Evolutionary conservation across 345 rosid species (phyloP).

Genomic region (Geranium brycei): DNA sequence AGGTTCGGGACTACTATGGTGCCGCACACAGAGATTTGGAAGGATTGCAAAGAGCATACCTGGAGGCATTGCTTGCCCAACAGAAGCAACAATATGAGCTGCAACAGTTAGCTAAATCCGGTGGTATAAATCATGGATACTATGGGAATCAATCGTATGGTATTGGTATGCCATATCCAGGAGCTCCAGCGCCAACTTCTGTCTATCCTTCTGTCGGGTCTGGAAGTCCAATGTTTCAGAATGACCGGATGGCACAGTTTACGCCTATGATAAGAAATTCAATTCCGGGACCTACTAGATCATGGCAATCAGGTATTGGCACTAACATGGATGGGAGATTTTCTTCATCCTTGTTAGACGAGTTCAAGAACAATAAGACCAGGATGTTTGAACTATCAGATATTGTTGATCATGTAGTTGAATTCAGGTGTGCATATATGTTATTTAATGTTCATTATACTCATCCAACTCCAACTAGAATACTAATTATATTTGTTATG

Average conservation of each 20-base stretch:
- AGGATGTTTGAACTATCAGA: slow-evolving; percentile 65
- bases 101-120: slow-evolving; percentile 31
- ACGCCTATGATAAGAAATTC: slow-evolving; percentile 48
- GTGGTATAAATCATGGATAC: slow-evolving; percentile 33
- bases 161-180: slow-evolving; percentile 31
- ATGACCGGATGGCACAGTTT: slow-evolving; percentile 36
- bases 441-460: slow-evolving; percentile 9
- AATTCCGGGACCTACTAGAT: slow-evolving; percentile 32
- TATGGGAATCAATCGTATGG: slow-evolving; percentile 44
- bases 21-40: slow-evolving; percentile 32
- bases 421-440: slow-evolving; percentile 52
- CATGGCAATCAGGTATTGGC: slow-evolving; percentile 50
- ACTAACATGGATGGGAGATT: slow-evolving; percentile 36
- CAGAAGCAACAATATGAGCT: slow-evolving; percentile 52
- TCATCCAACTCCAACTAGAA: slow-evolving; percentile 1
- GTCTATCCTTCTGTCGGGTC: slow-evolving; percentile 38
- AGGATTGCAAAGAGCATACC: slow-evolving; percentile 39
- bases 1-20: slow-evolving; percentile 30
- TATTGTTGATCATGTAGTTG: slow-evolving; percentile 61
- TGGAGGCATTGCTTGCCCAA: slow-evolving; percentile 55
- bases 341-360: slow-evolving; percentile 53
- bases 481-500: slow-evolving; percentile 16
- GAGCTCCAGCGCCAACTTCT: slow-evolving; percentile 33
- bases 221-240: slow-evolving; percentile 36
- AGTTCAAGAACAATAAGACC: slow-evolving; percentile 71